A percentile compares a stretch with the other conserved stretches of the same genome.
phyloP scores from a whole-genome alignment of 257 asterid species.

The Solanum piurae region DNA sequence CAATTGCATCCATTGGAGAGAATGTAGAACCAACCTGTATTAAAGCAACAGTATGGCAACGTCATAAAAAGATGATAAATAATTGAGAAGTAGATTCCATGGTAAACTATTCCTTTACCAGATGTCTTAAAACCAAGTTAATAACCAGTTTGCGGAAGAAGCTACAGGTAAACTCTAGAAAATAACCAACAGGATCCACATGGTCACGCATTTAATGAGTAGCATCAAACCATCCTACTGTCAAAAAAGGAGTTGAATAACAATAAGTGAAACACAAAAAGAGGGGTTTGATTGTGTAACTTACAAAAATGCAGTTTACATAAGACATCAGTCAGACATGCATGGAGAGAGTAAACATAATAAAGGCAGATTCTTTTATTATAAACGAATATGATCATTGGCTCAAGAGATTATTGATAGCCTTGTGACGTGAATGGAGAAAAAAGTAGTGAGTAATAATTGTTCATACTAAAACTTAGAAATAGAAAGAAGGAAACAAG shows the following conservation, averaged over 20 bases:
- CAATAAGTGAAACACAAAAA: not conserved
- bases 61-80: constrained; percentile 26
- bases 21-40: constrained; percentile 7
- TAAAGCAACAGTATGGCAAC: constrained; percentile 1
- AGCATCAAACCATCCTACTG: not conserved
- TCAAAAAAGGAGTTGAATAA: not conserved
- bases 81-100: constrained; percentile 9
- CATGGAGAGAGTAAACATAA: not conserved
- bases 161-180: constrained; percentile 11
- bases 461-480: not conserved
- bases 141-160: constrained; percentile 20
- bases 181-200: constrained; percentile 21
- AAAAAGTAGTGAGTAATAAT: not conserved
- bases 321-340: not conserved
- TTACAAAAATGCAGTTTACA: not conserved
- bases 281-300: not conserved
- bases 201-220: constrained; percentile 28
- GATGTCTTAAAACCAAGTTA: constrained; percentile 21
- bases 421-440: not conserved
- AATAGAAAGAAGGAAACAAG: not conserved
- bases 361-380: not conserved
- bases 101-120: constrained; percentile 20
- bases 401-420: not conserved
- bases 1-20: constrained; percentile 36
- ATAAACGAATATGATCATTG: not conserved